These are phyloP conservation scores for Candida corydali DNA, from an alignment of 805 yeast genomes.

Conservation along the genomic window DNA sequence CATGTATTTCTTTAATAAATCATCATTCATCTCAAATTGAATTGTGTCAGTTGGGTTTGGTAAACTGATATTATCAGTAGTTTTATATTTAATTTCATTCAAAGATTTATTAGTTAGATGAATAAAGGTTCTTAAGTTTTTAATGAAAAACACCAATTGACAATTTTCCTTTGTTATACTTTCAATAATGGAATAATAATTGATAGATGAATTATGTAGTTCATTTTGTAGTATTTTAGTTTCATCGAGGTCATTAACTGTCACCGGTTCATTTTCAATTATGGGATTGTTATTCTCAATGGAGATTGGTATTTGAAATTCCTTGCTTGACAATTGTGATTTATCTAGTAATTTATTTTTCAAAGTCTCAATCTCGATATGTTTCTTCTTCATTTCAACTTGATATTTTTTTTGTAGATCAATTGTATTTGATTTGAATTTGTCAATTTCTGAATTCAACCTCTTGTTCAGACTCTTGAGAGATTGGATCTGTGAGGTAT, in stretches of 20 bases:
- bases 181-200: slow-evolving; percentile 28
- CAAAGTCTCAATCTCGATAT: slow-evolving; percentile 27
- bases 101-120: slow-evolving; percentile 14
- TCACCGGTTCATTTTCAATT: slow-evolving; percentile 14
- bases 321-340: slow-evolving; percentile 24
- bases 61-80: slow-evolving; percentile 2
- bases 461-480: slow-evolving; percentile 18
- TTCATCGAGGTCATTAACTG: no score
- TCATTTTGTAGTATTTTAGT: slow-evolving; percentile 6
- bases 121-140: slow-evolving; percentile 24
- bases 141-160: slow-evolving; percentile 29
- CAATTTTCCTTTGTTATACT: slow-evolving; percentile 33
- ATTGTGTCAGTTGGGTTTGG: slow-evolving; percentile 32
- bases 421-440: slow-evolving; percentile 23
- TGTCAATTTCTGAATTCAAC: slow-evolving; percentile 26
- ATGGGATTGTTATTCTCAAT: slow-evolving; percentile 31
- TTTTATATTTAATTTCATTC: slow-evolving; percentile 1
- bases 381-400: slow-evolving; percentile 31
- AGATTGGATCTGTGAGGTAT: slow-evolving; percentile 14
- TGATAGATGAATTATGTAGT: slow-evolving; percentile 5
- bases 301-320: slow-evolving; percentile 21
- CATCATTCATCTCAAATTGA: slow-evolving; percentile 18
- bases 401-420: slow-evolving; percentile 31
- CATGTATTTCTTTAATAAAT: slow-evolving; percentile 13
- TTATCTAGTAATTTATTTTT: slow-evolving; percentile 30